Percentiles rank a stretch among this genome's conserved stretches.
phyloP scores from a whole-genome alignment of 768 basidiomycete genomes.

The Mycena latifolia region DNA sequence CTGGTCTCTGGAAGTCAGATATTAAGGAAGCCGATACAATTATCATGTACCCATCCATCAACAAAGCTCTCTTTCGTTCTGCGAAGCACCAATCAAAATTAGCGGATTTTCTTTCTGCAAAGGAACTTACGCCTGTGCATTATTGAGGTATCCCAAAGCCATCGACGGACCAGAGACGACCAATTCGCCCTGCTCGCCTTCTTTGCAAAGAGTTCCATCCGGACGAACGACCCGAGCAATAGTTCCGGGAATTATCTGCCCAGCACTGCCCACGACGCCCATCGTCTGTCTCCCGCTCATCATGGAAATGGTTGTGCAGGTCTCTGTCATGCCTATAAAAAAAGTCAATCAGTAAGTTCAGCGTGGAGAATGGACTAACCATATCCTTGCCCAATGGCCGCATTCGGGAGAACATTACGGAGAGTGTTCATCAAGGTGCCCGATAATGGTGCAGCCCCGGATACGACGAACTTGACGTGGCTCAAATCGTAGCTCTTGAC shows the following conservation, averaged over 20 bases:
- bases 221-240: constrained; percentile 66
- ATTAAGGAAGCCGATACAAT: too few species aligned
- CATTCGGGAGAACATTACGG: constrained; percentile 65
- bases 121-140: constrained; percentile 67
- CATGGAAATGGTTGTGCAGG: constrained; percentile 64
- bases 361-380: constrained; percentile 47
- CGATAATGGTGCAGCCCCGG: constrained; percentile 75
- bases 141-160: constrained; percentile 69
- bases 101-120: too few species aligned
- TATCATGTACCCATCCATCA: constrained; percentile 61
- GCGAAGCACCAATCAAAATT: constrained; percentile 1
- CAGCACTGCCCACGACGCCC: constrained; percentile 67
- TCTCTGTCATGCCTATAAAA: constrained; percentile 71
- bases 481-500: constrained; percentile 62
- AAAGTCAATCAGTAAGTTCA: not conserved
- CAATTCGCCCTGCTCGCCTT: constrained; percentile 74
- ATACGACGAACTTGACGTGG: constrained; percentile 64
- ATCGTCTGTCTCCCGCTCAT: constrained; percentile 57
- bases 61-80: constrained; percentile 77
- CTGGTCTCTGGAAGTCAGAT: too few species aligned
- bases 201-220: constrained; percentile 67
- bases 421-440: constrained; percentile 64
- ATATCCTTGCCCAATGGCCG: constrained; percentile 75
- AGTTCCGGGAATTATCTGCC: constrained; percentile 70
- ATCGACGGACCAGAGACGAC: constrained; percentile 71